A percentile compares a stretch with the other conserved stretches of the same genome.
Conservation (phyloP, 257 asterid genomes). For the Galeopsis tetrahit region DNA sequence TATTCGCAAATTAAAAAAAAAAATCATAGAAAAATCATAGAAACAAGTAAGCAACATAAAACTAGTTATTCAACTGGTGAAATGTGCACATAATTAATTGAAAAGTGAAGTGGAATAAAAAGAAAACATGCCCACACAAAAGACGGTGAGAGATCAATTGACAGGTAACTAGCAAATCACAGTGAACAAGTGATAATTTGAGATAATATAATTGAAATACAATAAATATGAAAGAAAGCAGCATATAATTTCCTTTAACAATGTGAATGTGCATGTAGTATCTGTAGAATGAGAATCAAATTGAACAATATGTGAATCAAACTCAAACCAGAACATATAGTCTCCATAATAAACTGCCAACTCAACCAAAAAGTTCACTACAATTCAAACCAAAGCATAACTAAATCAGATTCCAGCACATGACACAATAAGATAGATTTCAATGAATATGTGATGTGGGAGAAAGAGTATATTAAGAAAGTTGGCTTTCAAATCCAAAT, state of each 20-base stretch:
- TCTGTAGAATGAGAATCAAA: not conserved
- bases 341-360: constrained; percentile 57
- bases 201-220: not conserved
- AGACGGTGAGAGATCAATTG: too few relatives aligned
- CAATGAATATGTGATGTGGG: not conserved
- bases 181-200: not conserved
- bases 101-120: not conserved
- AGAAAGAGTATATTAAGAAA: too few relatives aligned
- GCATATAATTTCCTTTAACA: constrained; percentile 5
- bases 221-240: constrained; percentile 20
- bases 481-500: too few relatives aligned
- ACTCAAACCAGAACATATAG: constrained; percentile 67
- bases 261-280: not conserved
- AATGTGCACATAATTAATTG: not conserved
- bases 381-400: constrained; percentile 51
- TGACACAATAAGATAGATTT: too few relatives aligned
- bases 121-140: not conserved
- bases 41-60: too few relatives aligned
- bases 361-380: constrained; percentile 64
- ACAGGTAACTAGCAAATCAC: not conserved
- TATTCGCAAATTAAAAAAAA: constrained; percentile 43
- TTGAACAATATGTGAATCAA: constrained; percentile 15
- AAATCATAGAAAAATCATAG: not conserved
- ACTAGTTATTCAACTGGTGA: constrained; percentile 32
- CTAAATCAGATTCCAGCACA: not conserved